These are phyloP conservation scores for Trichosporon coremiiforme DNA, from an alignment of 1,284 basidiomycete genomes.

Conservation along the genomic window DNA sequence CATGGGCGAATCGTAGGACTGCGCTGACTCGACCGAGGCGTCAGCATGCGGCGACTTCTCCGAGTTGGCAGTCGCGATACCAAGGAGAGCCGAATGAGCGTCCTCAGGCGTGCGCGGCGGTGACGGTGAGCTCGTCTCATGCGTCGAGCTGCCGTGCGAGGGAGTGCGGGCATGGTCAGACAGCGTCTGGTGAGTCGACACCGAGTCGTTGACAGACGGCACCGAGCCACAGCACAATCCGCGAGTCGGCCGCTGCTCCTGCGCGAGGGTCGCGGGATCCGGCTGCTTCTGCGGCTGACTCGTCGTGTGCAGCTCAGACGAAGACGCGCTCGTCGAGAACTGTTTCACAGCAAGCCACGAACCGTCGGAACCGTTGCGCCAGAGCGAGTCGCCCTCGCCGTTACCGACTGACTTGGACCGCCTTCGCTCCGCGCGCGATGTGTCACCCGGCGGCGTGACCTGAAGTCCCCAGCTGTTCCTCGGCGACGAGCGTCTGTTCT, in stretches of 20 bases:
- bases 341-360: conserved; percentile 30
- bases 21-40: conserved; percentile 20
- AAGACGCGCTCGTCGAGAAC: conserved; percentile 35
- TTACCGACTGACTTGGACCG: conserved; percentile 29
- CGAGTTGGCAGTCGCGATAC: conserved; percentile 3
- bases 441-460: conserved; percentile 17
- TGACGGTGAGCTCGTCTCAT: conserved; percentile 50
- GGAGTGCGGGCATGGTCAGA: conserved; percentile 50
- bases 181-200: conserved; percentile 34
- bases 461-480: conserved; percentile 17
- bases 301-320: conserved; percentile 35
- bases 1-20: conserved; percentile 22
- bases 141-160: conserved; percentile 49
- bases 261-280: conserved; percentile 11
- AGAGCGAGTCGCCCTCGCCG: background rate
- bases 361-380: conserved; percentile 25
- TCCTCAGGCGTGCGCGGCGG: conserved; percentile 50
- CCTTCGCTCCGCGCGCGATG: conserved; percentile 22
- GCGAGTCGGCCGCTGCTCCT: background rate
- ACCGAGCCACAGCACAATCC: background rate
- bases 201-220: conserved; percentile 23
- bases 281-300: background rate
- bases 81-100: conserved; percentile 28
- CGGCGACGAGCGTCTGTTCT: conserved; percentile 12
- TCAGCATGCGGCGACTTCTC: conserved; percentile 1